A percentile compares a stretch with the other conserved stretches of the same genome.
Conservation (phyloP, 2,329 filamentous ascomycete species). For the Arthrobotrys entomopaga region DNA sequence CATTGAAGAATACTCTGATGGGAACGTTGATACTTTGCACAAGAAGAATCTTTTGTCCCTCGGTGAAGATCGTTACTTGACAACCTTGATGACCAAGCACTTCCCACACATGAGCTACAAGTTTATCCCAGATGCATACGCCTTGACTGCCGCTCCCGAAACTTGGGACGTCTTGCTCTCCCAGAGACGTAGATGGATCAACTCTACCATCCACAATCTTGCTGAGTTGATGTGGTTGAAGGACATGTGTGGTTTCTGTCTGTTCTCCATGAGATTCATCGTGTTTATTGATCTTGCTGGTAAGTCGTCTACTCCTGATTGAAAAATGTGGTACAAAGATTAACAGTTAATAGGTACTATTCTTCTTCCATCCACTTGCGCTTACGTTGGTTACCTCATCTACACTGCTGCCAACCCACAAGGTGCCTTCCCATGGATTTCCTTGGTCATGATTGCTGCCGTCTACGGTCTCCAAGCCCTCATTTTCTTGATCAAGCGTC, state of each 20-base stretch:
- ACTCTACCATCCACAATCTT: constrained; percentile 97
- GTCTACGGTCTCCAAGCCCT: constrained; percentile 96
- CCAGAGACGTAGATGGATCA: constrained; percentile 99
- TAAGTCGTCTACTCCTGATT: constrained; percentile 26
- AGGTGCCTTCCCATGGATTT: constrained; percentile 85
- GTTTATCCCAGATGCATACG: constrained; percentile 92
- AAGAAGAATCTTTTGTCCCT: constrained; percentile 92
- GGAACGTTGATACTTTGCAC: constrained; percentile 91
- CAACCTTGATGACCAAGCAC: constrained; percentile 97
- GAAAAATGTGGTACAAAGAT: not conserved
- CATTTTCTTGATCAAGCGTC: constrained; percentile 94
- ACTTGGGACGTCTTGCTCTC: constrained; percentile 93
- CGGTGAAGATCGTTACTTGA: constrained; percentile 96
- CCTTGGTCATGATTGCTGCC: constrained; percentile 85
- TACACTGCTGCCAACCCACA: constrained; percentile 76
- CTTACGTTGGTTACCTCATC: constrained; percentile 87
- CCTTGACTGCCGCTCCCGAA: constrained; percentile 91
- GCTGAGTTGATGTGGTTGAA: constrained; percentile 88
- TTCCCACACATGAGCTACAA: constrained; percentile 97
- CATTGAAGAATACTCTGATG: constrained; percentile 87
- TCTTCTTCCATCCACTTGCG: constrained; percentile 87
- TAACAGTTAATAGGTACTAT: constrained; percentile 68
- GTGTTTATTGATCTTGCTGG: constrained; percentile 94
- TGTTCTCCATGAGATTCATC: constrained; percentile 96
- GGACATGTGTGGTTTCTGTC: constrained; percentile 98